Evolutionary conservation across 164 flowering plant genomes (phyloP), one percentile per base, ranked within the genome.

Genomic region (Paratinospora sagittata): DNA sequence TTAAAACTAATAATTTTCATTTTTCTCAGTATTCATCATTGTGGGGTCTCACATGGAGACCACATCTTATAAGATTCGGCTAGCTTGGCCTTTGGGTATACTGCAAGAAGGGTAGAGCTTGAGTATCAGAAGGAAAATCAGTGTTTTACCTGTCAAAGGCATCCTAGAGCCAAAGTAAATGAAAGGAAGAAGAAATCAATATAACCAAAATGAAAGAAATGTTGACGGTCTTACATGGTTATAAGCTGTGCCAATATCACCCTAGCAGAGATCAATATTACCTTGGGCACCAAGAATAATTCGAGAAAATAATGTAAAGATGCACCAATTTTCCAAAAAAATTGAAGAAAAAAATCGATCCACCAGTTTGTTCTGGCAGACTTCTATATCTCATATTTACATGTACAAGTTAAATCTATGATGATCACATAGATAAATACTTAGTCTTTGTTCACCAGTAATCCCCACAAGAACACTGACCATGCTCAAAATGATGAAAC

Each of bases 401-500:
- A n/a, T 52, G 58, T n/a, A 39, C 43, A 39, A 52, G 58, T 52
- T 52, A 52, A 6, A 52, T 26, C 26, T 26, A 6, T 8, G 24
- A 67, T 26, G 2, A 19, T 30, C 26, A 19, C 9, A 68, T 34
- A 30, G 1, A 33, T 30, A 12, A 33, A 68, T 17, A 24, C 43
- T 21, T 14, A 9, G 10, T 30, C 26, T n/a, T 52, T 57, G 70
- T 33, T 83, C 72, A 87, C 89, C 88, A 83, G 71, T 80, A 87
- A 73, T 85, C 89, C 68, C 82, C 75, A 69, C 88, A 87, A 27
- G 89, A 87, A 78, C 87, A 82, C 0, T n/a, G 23, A 7, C 87
- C 87, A 49, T 77, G 43, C 77, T 83, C 84, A 70, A 85, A 84
- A 75, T 81, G 84, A 82, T 87, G 91, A 69, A 84, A 87, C 65